Evolutionary conservation across 176 grass and related monocot genomes (phyloP), one percentile per base, ranked within the genome.

Genomic region (Triticum monococcum): DNA sequence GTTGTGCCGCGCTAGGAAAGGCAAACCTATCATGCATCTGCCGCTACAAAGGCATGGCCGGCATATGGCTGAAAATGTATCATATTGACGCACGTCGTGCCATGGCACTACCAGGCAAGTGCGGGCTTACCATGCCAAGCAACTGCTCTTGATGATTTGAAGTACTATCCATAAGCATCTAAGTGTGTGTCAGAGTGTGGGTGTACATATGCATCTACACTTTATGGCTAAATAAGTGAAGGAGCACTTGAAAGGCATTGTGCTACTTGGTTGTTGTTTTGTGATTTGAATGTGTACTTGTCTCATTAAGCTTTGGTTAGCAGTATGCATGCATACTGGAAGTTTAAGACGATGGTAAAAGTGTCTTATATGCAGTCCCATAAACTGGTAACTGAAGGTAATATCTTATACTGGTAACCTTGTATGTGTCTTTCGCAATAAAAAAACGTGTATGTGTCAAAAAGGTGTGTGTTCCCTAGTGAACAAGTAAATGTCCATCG

Each of bases 81-180:
- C 87, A 91, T 48, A 92, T 94, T 43, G 84, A 94, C 78, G 70
- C 90, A 2, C 64, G 25, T 67, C 78, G 90, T 7, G 92, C 50
- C 2, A 54, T 18, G 50, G 50, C 50, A 18, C 50, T 54, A 2
- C 50, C 50, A 54, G 16, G 50, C 74, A 77, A 77, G 28, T 77
- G 74, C 26, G 74, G 48, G 3, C 74, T 77, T 50, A 33, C 74
- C 74, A 37, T 61, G 76, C 76, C 76, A 22, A 16, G 3, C 32
- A 62, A 62, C 76, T 79, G 76, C 54, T 62, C 72, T 4, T 48
- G 40, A 75, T 75, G n/a, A 74, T 46, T 2, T 0, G 61, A 54
- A 2, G 16, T 54, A 24, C 61, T 54, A 54, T 54, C 16, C 45
- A 2, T 18, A 54, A 54, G 50, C 16, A 54, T 54, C 50, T 54